Percentiles rank a stretch among this genome's conserved stretches.
Evolutionary conservation across 306 rosid genomes (phyloP).

Genomic region (Senna tora): DNA sequence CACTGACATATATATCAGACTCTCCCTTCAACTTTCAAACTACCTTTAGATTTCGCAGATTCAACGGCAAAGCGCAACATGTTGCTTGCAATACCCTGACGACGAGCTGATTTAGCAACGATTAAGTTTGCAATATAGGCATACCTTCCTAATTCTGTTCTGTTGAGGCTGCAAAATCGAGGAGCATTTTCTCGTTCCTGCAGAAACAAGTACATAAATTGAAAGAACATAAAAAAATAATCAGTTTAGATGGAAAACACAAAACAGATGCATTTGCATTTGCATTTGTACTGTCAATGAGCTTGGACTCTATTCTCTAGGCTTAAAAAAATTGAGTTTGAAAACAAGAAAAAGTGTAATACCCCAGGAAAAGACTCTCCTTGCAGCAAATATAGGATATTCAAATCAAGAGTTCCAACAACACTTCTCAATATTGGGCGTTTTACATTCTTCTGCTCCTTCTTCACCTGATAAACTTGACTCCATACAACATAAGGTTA

Average conservation of each 20-base stretch:
- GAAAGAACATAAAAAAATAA: constrained; percentile 15
- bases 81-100: constrained; percentile 72
- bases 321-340: no score
- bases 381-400: constrained; percentile 54
- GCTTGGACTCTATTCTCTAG: no score
- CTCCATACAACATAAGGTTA: constrained; percentile 35
- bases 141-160: constrained; percentile 51
- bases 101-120: constrained; percentile 70
- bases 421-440: constrained; percentile 56
- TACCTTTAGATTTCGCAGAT: constrained; percentile 60
- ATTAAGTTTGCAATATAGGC: constrained; percentile 73
- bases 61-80: constrained; percentile 70
- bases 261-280: constrained; percentile 1
- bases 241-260: constrained; percentile 24
- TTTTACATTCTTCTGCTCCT: constrained; percentile 56
- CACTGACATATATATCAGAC: neutral
- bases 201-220: constrained; percentile 12
- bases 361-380: constrained; percentile 89
- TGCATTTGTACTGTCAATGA: neutral
- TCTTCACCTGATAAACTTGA: constrained; percentile 63
- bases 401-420: constrained; percentile 81
- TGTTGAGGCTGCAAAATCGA: constrained; percentile 49
- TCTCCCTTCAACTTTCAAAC: constrained; percentile 29
- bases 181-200: constrained; percentile 64
- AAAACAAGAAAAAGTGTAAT: constrained; percentile 20